phyloP scores from a whole-genome alignment of 2,329 filamentous ascomycete genomes.

The Aspergillus ochraceus region DNA sequence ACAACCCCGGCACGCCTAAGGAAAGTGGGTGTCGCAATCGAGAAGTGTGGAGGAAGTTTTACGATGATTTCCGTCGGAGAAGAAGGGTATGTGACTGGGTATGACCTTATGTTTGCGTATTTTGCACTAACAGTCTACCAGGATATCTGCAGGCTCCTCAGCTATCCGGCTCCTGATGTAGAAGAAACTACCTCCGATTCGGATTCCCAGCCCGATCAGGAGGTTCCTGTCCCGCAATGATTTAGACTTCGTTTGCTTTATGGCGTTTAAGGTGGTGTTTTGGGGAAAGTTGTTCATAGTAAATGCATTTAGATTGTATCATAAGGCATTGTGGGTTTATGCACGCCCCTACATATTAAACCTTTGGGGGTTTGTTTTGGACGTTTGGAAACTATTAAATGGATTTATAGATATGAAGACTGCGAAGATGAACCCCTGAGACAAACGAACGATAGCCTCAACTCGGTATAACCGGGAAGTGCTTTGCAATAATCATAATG shows the following conservation, averaged over 20 bases:
- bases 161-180: slow-evolving; percentile 36
- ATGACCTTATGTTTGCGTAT: not conserved
- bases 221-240: not conserved
- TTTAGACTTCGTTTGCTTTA: not conserved
- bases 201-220: not conserved
- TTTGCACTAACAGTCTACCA: slow-evolving; percentile 1
- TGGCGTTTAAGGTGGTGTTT: slow-evolving; percentile 21
- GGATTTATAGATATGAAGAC: no score
- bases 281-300: slow-evolving; percentile 5
- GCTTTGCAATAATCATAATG: not conserved
- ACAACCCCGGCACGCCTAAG: slow-evolving; percentile 34
- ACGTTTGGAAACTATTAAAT: no score
- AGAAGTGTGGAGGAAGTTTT: slow-evolving; percentile 38
- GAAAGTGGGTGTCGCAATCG: slow-evolving; percentile 40
- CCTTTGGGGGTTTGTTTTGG: not conserved
- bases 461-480: not conserved
- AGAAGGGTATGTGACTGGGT: slow-evolving; percentile 17
- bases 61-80: slow-evolving; percentile 37
- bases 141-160: slow-evolving; percentile 28
- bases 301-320: not conserved
- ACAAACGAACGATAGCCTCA: no score
- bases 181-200: slow-evolving; percentile 8
- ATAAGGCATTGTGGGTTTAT: not conserved
- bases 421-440: no score
- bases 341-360: not conserved